A percentile compares a stretch with the other conserved stretches of the same genome.
Conservation (phyloP, 306 rosid species). For the Gastrolobium villosum region DNA sequence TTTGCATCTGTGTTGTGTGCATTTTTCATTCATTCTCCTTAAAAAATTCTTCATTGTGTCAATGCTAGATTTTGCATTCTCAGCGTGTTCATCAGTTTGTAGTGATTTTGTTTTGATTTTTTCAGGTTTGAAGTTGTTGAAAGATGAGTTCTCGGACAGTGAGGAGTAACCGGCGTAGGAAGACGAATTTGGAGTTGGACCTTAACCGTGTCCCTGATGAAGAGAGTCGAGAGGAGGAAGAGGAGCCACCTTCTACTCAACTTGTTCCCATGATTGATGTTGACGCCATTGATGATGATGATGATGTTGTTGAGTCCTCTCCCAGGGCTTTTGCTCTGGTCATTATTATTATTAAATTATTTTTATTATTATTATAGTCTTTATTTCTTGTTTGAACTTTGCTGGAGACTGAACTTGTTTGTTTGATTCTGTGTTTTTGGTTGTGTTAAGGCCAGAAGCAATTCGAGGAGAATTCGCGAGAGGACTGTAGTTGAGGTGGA, state of each 20-base stretch:
- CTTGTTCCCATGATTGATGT: slow-evolving; percentile 52
- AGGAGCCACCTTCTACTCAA: slow-evolving; percentile 26
- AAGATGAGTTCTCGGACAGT: slow-evolving; percentile 34
- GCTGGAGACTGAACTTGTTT: slow-evolving; percentile 2
- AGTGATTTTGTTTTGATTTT: not conserved
- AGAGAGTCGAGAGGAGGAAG: slow-evolving; percentile 33
- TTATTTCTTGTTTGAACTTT: not conserved
- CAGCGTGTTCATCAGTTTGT: not conserved
- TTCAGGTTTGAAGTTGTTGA: not conserved
- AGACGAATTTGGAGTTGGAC: slow-evolving; percentile 20
- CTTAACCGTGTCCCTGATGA: slow-evolving; percentile 33
- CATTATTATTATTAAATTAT: not conserved
- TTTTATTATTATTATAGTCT: not conserved
- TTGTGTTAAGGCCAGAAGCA: slow-evolving; percentile 67
- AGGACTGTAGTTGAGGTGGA: slow-evolving; percentile 64
- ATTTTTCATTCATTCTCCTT: no score
- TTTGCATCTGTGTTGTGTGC: no score
- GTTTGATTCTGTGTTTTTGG: slow-evolving; percentile 16
- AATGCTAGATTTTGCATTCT: not conserved
- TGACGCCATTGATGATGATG: slow-evolving; percentile 67
- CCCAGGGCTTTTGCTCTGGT: slow-evolving; percentile 75
- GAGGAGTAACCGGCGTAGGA: slow-evolving; percentile 25
- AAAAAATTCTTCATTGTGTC: no score
- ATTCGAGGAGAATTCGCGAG: slow-evolving; percentile 63
- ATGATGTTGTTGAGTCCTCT: slow-evolving; percentile 72